Evolutionary conservation across 352 stramenopile species (phyloP), one percentile per base, ranked within the genome.

Genomic region (Phytopythium cucurbitacearum): DNA sequence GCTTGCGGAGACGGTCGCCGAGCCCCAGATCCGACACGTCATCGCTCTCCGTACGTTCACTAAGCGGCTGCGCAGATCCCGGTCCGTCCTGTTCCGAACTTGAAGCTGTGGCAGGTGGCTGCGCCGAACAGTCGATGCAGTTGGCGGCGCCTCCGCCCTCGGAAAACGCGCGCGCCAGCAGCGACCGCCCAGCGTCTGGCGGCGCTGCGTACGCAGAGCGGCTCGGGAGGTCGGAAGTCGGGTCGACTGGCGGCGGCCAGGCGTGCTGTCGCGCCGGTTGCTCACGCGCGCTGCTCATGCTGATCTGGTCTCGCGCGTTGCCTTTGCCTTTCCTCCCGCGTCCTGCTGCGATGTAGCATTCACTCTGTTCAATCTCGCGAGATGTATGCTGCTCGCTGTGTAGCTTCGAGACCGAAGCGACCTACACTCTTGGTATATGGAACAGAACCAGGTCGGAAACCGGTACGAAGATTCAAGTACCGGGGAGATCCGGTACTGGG

Each of bases 1-100:
- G 77, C 62, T 88, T 90, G 36, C 67, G 77, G 36, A 80, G 68
- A 9, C 67, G 58, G 54, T 87, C 76, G 39, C 76, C 63, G 13
- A 77, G 63, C 39, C 58, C 60, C 56, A 48, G 32, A 8, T 33
- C 48, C 2, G 40, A 40, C 11, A 42, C 16, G 13, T 39, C 21
- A 9, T 56, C 50, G 3, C 37, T 3, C 21, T 5, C 39, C 7
- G 40, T 10, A 10, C n/a, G 33, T 4, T 42, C 5, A 5, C 37
- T 28, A 4, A 21, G 15, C 11, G 7, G 7, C 48, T 16, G 48
- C 13, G 15, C 48, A 11, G 48, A 44, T 8, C 16, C 48, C 39
- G 48, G 48, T 10, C 37, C 48, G 1, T 36, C 15, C 38, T 51
- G 33, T 32, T 15, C 46, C 28, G 46, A 12, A 28, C 21, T 28